Base-by-base conservation (phyloP, 2,329 filamentous ascomycete genomes). In the Whalleya microplaca region DNA sequence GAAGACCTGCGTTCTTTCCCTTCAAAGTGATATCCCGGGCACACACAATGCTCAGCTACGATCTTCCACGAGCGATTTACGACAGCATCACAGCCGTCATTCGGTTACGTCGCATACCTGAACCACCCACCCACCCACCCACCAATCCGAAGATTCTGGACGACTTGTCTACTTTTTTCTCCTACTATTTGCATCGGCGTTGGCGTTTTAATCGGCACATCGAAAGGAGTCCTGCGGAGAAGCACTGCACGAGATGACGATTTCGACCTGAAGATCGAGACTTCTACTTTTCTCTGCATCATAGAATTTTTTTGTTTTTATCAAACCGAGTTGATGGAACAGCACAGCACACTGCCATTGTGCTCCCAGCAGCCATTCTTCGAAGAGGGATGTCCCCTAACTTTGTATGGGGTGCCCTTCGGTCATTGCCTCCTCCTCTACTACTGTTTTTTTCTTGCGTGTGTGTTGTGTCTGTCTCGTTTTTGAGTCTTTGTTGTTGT, bases 241-340 rank as follows among this genome's bases (percentile, higher is more conserved):
- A 54, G 54, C 46, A 37, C 56, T 67, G 61, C 67, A 70, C 56
- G 67, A 66, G 64, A 68, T 57, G 66, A 70, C 62, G 64, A 70
- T 62, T 61, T 59, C 56, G 56, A 59, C 58, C 63, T 53, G 49
- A 62, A 55, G 52, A 58, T 62, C 45, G 57, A 62, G 62, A 55
- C 60, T 47, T 61, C 44, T 52, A 44, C 58, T 58, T 59, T n/a
- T 60, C 53, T 48, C 50, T 55, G 65, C 61, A 64, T 60, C 51
- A 60, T 68, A 66, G 65, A 65, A 59, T 62, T 57, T 59, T 41
- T 61, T 41, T 46, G 55, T 56, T 37, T 45, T 57, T 45, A 58
- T 47, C 43, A 51, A 59, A 54, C 59, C 59, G 45, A 57, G 54
- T 52, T 60, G 23, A 27, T 43, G 51, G 53, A 54, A 51, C 45